Evolutionary conservation across 129 eudicot species (phyloP).

Genomic region (Chrysanthemum lavandulifolium): DNA sequence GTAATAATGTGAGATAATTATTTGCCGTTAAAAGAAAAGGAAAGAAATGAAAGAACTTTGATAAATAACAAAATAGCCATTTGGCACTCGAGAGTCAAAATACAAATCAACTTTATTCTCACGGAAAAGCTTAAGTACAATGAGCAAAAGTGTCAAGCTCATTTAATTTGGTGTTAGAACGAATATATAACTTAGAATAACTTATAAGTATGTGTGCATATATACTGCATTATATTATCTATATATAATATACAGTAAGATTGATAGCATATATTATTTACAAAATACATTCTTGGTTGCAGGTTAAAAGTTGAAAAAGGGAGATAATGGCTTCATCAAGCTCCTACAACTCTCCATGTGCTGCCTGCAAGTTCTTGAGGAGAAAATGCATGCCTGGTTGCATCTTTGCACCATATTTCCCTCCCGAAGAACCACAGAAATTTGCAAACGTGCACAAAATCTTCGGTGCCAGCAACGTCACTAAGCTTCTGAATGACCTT

Average conservation of each 20-base stretch:
- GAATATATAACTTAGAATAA: not conserved
- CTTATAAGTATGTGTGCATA: not conserved
- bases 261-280: conserved; percentile 1
- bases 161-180: not conserved
- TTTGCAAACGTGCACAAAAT: conserved; percentile 93
- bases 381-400: conserved; percentile 92
- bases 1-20: too few species aligned
- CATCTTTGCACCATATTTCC: conserved; percentile 89
- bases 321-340: conserved; percentile 57
- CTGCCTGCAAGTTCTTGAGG: conserved; percentile 93
- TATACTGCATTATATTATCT: not conserved
- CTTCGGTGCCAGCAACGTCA: conserved; percentile 89
- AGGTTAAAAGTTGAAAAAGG: conserved; percentile 12
- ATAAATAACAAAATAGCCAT: not conserved
- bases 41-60: not conserved
- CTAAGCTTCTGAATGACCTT: conserved; percentile 84
- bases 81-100: conserved; percentile 1
- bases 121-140: not conserved
- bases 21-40: too few species aligned
- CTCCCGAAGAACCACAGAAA: conserved; percentile 88
- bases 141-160: too few species aligned
- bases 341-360: conserved; percentile 90
- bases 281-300: conserved; percentile 10
- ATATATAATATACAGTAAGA: not conserved
- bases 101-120: not conserved